Percentiles rank a stretch among this genome's conserved stretches.
Evolutionary conservation across 352 stramenopile species (phyloP).

Genomic region (Pythium coloratum): DNA sequence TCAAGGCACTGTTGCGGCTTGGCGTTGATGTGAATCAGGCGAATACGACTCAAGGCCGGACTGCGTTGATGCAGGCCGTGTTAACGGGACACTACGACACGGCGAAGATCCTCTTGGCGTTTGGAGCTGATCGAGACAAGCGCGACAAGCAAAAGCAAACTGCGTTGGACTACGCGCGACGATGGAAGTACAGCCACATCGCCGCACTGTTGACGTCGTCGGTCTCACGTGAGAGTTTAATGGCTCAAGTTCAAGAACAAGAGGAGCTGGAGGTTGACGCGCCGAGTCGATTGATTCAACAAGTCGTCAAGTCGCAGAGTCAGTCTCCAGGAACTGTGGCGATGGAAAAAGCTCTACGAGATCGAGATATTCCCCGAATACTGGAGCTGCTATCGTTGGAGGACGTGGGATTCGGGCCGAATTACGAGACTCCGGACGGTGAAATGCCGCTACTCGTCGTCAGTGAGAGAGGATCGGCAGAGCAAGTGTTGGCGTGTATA

Average conservation of each 20-base stretch:
- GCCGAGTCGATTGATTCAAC: slow-evolving; percentile 7
- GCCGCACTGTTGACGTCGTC: slow-evolving; percentile 34
- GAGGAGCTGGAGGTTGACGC: slow-evolving; percentile 36
- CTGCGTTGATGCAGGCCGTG: slow-evolving; percentile 52
- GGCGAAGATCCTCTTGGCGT: slow-evolving; percentile 42
- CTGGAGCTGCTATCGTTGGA: slow-evolving; percentile 38
- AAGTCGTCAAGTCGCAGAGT: slow-evolving; percentile 15
- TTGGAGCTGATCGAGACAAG: slow-evolving; percentile 32
- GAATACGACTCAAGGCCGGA: slow-evolving; percentile 28
- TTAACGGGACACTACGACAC: slow-evolving; percentile 41
- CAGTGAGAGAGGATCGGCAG: slow-evolving; percentile 6
- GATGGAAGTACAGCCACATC: slow-evolving; percentile 32
- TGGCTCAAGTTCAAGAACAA: slow-evolving; percentile 41
- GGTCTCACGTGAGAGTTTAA: slow-evolving; percentile 23
- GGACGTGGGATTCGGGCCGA: slow-evolving; percentile 37
- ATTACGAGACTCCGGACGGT: slow-evolving; percentile 47
- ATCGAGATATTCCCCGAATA: slow-evolving; percentile 33
- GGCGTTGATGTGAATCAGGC: slow-evolving; percentile 39
- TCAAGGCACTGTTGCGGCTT: slow-evolving; percentile 41
- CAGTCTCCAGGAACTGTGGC: slow-evolving; percentile 19
- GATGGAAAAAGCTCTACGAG: slow-evolving; percentile 42
- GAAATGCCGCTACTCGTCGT: slow-evolving; percentile 44
- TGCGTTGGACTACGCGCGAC: slow-evolving; percentile 40
- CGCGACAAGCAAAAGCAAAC: slow-evolving; percentile 29
- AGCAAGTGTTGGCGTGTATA: slow-evolving; percentile 43